phyloP scores from a whole-genome alignment of 306 rosid species.

The Lablab purpureus region DNA sequence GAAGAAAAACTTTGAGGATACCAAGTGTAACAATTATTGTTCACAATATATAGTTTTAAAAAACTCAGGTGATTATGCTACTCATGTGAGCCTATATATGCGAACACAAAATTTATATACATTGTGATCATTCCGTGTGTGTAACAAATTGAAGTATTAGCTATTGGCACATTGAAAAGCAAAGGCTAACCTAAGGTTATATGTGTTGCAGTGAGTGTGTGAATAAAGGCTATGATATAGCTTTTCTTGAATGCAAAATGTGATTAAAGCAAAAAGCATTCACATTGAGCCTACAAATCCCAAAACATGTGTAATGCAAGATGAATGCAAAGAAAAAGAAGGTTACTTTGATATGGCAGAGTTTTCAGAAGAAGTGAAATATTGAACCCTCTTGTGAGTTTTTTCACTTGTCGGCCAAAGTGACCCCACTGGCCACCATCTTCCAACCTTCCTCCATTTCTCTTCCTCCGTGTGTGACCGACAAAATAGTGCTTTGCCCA shows the following conservation, averaged over 20 bases:
- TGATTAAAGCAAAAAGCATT: neutral
- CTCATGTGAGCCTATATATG: no score
- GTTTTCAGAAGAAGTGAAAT: no score
- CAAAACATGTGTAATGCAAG: neutral
- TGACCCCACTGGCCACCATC: slow-evolving; percentile 48
- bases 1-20: no score
- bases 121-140: no score
- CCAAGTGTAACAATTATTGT: no score
- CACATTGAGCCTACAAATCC: neutral
- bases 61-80: no score
- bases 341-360: neutral
- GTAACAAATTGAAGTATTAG: neutral
- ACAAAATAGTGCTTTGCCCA: slow-evolving; percentile 62
- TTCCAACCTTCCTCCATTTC: slow-evolving; percentile 16
- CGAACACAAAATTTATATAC: no score
- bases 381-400: slow-evolving; percentile 36
- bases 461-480: slow-evolving; percentile 52
- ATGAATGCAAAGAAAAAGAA: neutral
- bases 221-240: neutral
- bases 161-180: neutral
- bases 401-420: slow-evolving; percentile 62
- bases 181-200: neutral
- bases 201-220: neutral
- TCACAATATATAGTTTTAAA: no score
- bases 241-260: neutral